Base-by-base conservation (phyloP, 768 basidiomycete species). In the Dentipellis fragilis region DNA sequence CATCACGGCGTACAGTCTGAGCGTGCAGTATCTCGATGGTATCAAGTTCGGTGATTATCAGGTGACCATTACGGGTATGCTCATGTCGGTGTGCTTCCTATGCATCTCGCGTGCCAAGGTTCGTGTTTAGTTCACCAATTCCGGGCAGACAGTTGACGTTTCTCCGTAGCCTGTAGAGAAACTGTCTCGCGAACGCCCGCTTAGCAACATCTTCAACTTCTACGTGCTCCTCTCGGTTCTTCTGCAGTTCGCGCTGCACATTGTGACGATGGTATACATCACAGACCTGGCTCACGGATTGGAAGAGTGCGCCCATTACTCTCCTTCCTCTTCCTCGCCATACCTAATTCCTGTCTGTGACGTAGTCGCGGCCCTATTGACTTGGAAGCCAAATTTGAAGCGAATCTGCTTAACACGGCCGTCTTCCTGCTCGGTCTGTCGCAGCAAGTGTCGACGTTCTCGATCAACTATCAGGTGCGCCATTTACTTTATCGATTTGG, bases 1-100 rank as follows among this genome's bases (percentile, higher is more conserved):
- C 42, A 99, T 98, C 70, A 95, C 94, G 3, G 96, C 96, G n/a
- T 98, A 95, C 73, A 94, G 91, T 67, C 75, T 98, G 58, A 93
- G 90, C 62, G 96, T 98, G 34, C 94, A 95, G 69, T 97, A 99
- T 66, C 77, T 99, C 2, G 95, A 98, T 60, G 96, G 96, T 17
- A 97, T 99, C 78, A 98, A 98, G 71, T 97, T 94, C 69, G 96
- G 96, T 12, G 96, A 99, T 68, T 99, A 99, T 68, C 95, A 99
- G 66, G 87, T 96, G 36, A 97, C 95, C 1, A 84, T 99, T 58
- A 96, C 90, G 1, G 96, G 96, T 19, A 87, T 92, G 78, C 75
- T 98, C 66, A 96, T 99, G 93, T 93, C 90, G 29, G 89, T 98
- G 29, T 99, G 95, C 69, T 99, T 99, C 82, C 73, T 96, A 68